Evolutionary conservation across 2,329 filamentous ascomycete species (phyloP), one percentile per base, ranked within the genome.

Genomic region (Thermothelomyces thermophilus): DNA sequence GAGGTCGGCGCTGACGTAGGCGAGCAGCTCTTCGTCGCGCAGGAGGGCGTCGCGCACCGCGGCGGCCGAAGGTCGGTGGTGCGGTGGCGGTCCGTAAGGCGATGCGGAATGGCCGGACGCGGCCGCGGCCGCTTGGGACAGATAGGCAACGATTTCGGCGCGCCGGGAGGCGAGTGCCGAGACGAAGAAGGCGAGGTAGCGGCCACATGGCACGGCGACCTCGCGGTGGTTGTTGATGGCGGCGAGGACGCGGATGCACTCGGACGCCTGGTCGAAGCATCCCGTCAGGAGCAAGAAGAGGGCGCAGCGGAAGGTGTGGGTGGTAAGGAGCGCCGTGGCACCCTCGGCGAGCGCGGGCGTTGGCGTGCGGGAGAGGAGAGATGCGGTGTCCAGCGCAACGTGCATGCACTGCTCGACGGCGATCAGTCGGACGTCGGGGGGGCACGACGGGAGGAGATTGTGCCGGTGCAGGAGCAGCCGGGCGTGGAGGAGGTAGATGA

Each of bases 381-480:
- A 78, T 0, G 87, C 84, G 0, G 90, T 96, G 57, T 95, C 90
- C 50, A 86, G 75, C 0, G 87, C 83, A 8, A 85, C 83, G 6
- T 75, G 73, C 2, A 84, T 79, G 64, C 91, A 96, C 56, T 85
- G 81, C 51, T 90, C 84, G 24, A 96, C 71, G 1, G 93, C 90
- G 6, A 80, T 77, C 3, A 75, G 68, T 37, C 91, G 80, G 36
- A 84, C 79, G 28, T 84, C 75, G 1, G 73, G 66, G 0, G 83
- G 75, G 61, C 85, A 90, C 9, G 73, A 73, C 0, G 90, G 86
- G 0, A 83, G 83, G 8, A 97, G 74, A 62, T 97, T 96, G 61
- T 95, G 90, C 36, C 93, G 82, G 66, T 95, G 88, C 8, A 98
- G 77, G 33, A 93, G 74, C 26, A 96, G 77, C n/a, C 89, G 84